Evolutionary conservation across 2,329 filamentous ascomycete species (phyloP).

Genomic region (Cladosporium austrohemisphaericum): DNA sequence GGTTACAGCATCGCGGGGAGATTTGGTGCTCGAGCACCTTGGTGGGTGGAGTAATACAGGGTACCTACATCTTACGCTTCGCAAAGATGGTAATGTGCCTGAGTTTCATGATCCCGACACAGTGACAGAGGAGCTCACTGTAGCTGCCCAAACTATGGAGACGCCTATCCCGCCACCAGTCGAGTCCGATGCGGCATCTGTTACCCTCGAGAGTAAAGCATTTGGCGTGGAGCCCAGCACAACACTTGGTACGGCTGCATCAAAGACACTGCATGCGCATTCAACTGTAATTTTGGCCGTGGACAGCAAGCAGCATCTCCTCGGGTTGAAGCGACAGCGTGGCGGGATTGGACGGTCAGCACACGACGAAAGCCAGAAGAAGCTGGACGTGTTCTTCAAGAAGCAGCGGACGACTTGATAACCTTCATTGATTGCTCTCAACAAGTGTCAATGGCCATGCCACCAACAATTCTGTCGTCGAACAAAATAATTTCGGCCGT

Average conservation of each 20-base stretch:
- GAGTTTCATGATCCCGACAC: background rate
- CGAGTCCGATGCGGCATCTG: background rate
- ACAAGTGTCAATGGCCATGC: too few species aligned
- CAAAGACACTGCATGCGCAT: constrained; percentile 36
- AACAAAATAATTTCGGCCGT: too few species aligned
- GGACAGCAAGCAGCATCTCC: constrained; percentile 69
- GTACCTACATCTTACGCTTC: constrained; percentile 46
- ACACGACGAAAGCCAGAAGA: constrained; percentile 72
- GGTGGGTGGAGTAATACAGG: constrained; percentile 65
- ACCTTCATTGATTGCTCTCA: too few species aligned
- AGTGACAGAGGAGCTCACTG: background rate
- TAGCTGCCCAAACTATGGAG: background rate
- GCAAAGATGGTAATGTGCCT: background rate
- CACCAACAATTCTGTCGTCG: too few species aligned
- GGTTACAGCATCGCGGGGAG: constrained; percentile 36
- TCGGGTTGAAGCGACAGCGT: constrained; percentile 70
- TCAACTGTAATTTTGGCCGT: constrained; percentile 55
- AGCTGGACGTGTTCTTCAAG: constrained; percentile 74
- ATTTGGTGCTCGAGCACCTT: constrained; percentile 48
- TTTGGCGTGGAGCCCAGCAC: background rate
- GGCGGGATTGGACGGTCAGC: constrained; percentile 77
- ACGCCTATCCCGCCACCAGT: background rate
- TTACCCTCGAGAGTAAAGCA: background rate
- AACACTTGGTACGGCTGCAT: background rate
- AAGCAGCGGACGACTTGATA: constrained; percentile 27